Base-by-base conservation (phyloP, 805 yeast genomes). In the Monosporozyma solicola region DNA sequence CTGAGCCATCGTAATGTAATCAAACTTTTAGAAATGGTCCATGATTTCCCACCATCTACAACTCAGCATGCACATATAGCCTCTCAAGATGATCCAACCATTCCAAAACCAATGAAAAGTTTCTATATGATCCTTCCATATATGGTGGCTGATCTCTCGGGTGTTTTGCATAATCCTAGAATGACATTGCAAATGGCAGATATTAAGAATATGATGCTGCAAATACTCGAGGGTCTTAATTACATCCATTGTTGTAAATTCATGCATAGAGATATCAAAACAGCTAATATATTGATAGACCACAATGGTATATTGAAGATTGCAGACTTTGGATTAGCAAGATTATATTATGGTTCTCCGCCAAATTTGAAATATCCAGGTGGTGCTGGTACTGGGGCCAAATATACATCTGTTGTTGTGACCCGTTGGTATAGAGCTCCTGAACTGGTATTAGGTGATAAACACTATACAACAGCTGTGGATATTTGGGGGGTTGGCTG, bases 401-500 rank as follows among this genome's bases (percentile, higher is more conserved):
- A 68, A 33, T 78, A 80, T 58, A 82, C 87, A 0, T 76, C 79
- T n/a, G 75, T 80, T 52, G 99, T 94, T 2, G 98, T 94, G 41
- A 94, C 99, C 0, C 72, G 99, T 58, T 94, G 99, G 99, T 94
- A 95, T 69, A 75, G 99, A 54, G 95, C 99, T 1, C 99, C 98
- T 0, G 99, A 92, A 67, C 74, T 94, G 20, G 76, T 94, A 15
- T 71, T 94, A 51, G 97, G 97, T 3, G 95, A 90, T 59, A 76
- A 85, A 59, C 74, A 78, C 54, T 92, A 92, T 67, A 90, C 97
- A 2, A 87, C 97, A 0, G 95, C 98, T 0, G 92, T 92, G 11
- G 99, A 94, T 69, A 79, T 94, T 71, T 94, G 99, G 99, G 97
- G 98, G 0, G 79, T 88, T 22, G 98, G 98, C 1, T 94, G 99